Percentiles rank a stretch among this genome's conserved stretches.
Conservation (phyloP, 805 yeast genomes). For the Torulaspora franciscae region DNA sequence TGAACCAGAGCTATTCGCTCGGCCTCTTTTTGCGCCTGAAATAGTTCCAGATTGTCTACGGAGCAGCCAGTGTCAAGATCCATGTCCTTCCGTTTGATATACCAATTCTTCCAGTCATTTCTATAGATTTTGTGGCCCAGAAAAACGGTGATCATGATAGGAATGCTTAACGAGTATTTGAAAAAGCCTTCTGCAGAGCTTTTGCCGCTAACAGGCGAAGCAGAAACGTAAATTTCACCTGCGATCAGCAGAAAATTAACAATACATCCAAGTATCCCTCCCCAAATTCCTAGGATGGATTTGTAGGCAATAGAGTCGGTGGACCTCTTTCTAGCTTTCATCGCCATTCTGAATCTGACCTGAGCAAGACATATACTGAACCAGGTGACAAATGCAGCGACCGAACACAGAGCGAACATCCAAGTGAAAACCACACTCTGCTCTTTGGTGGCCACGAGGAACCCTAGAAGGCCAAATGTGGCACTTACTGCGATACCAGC, state of each 20-base stretch:
- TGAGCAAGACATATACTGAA: conserved; percentile 66
- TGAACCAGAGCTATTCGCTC: conserved; percentile 31
- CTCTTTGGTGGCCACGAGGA: conserved; percentile 55
- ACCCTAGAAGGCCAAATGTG: conserved; percentile 52
- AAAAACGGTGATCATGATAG: conserved; percentile 44
- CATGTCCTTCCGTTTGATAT: conserved; percentile 43
- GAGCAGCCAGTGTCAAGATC: conserved; percentile 57
- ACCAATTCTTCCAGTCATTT: conserved; percentile 30
- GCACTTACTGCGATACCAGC: conserved; percentile 42
- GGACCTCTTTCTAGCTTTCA: conserved; percentile 49
- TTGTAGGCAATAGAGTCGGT: conserved; percentile 53
- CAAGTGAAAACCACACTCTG: conserved; percentile 61
- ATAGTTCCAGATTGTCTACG: conserved; percentile 43
- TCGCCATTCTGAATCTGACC: conserved; percentile 59
- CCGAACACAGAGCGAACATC: conserved; percentile 72
- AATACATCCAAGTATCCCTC: conserved; percentile 50
- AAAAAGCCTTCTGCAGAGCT: conserved; percentile 43
- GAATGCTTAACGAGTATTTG: conserved; percentile 47
- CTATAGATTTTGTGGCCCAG: conserved; percentile 43
- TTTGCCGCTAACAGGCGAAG: conserved; percentile 50
- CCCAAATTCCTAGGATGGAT: conserved; percentile 55
- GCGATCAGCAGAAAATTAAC: conserved; percentile 52
- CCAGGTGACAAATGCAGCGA: conserved; percentile 78
- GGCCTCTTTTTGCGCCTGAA: conserved; percentile 39
- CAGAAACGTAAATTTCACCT: conserved; percentile 70